Evolutionary conservation across 805 yeast genomes (phyloP), one percentile per base, ranked within the genome.

Genomic region (Candida patagonica): DNA sequence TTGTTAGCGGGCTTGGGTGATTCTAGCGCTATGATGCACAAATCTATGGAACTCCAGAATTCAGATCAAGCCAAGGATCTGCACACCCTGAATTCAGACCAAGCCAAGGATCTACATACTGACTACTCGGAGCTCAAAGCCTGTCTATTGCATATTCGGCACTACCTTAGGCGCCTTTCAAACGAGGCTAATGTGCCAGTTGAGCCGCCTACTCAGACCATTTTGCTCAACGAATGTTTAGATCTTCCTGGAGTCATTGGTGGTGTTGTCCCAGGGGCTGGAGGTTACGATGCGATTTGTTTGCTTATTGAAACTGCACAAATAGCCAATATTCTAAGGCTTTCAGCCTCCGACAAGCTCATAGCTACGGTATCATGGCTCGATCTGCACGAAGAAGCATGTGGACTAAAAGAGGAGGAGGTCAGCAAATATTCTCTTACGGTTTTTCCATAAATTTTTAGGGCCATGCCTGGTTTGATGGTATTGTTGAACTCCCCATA

Each of bases 241-340:
- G 48, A 59, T 6, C 33, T 42, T 6, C 54, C 84, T 16, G 98
- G 98, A 12, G 92, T 86, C 23, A 50, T 89, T 15, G 94, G 95
- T 0, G 96, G 95, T n/a, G 88, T 92, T 25, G 95, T 92, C 3
- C 98, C 98, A 0, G 98, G 98, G 2, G 98, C 98, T 0, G 98
- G 98, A 21, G 98, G 98, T 0, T 82, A 78, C 55, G 98, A 92
- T 64, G 98, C 98, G 1, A 74, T 92, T 15, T 74, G 94, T 41
- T 53, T 89, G 21, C 59, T 92, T 21, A 79, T 80, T 2, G 67
- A 72, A 1, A 74, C 71, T 21, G 53, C 59, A 1, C 57, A 72
- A 2, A 56, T 72, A 2, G 58, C 52, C 2, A 44, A 50, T 8
- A 64, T 33, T 15, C 12, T n/a, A 10, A 12, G 12, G 17, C 16